Evolutionary conservation across 2,329 filamentous ascomycete genomes (phyloP).

Genomic region (Immersiporthe knoxdaviesiana): DNA sequence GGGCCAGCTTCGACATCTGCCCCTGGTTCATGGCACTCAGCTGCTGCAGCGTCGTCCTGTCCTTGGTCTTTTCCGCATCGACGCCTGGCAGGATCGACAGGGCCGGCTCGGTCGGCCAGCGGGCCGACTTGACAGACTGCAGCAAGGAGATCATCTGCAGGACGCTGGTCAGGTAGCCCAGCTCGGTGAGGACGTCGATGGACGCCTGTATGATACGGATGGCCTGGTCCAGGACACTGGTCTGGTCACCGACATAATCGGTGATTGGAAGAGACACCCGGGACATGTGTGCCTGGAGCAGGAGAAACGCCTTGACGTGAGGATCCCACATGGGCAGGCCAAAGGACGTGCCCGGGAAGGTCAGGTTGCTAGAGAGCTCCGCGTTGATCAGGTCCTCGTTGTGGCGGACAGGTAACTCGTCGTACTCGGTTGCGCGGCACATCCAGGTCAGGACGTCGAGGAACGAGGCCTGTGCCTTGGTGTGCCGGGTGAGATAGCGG

Average conservation of each 20-base stretch:
- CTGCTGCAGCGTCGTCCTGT: constrained; percentile 45
- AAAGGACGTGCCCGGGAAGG: constrained; percentile 61
- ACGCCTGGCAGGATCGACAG: constrained; percentile 80
- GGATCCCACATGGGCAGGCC: constrained; percentile 96
- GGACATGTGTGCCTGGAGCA: constrained; percentile 94
- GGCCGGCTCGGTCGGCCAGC: constrained; percentile 84
- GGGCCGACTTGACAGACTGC: constrained; percentile 88
- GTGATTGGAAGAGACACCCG: constrained; percentile 90
- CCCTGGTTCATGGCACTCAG: constrained; percentile 42
- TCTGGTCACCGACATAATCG: constrained; percentile 96
- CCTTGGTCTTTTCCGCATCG: constrained; percentile 46
- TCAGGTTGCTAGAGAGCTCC: constrained; percentile 81
- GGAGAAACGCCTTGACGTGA: constrained; percentile 92
- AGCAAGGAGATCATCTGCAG: constrained; percentile 82
- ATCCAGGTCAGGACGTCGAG: constrained; percentile 89
- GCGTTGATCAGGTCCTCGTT: constrained; percentile 98
- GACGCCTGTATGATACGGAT: constrained; percentile 96
- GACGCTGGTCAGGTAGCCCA: constrained; percentile 79
- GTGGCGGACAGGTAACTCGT: constrained; percentile 95
- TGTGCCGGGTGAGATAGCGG: constrained; percentile 77
- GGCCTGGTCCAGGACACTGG: constrained; percentile 86
- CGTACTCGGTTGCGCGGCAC: constrained; percentile 90
- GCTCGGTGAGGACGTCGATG: constrained; percentile 89
- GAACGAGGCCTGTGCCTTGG: constrained; percentile 76
- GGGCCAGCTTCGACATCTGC: constrained; percentile 49